phyloP scores from a whole-genome alignment of 345 rosid genomes.

The Pelargonium nanum region DNA sequence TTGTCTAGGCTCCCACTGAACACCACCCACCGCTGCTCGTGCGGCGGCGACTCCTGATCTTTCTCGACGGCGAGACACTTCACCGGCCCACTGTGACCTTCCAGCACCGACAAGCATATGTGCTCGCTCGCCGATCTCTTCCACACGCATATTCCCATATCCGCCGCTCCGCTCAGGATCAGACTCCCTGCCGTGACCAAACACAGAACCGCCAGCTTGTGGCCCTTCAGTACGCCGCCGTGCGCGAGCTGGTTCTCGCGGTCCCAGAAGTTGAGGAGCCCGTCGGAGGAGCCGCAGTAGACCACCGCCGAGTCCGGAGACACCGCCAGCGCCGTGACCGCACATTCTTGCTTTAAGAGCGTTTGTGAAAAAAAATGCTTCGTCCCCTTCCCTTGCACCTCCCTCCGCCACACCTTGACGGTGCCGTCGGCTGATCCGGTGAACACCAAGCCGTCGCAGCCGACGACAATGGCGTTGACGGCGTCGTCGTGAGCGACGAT shows the following conservation, averaged over 20 bases:
- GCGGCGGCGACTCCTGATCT: not conserved
- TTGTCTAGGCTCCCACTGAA: not conserved
- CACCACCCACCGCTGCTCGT: not conserved
- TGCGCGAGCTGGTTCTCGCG: not conserved
- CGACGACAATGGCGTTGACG: not conserved
- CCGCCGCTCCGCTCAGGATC: not conserved
- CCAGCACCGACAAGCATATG: not conserved
- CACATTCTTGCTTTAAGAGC: not conserved
- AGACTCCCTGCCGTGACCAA: not conserved
- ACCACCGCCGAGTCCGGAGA: not conserved
- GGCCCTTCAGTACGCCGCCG: not conserved
- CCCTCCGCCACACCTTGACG: not conserved
- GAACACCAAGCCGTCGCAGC: not conserved
- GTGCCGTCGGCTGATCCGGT: not conserved
- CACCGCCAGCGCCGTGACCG: not conserved
- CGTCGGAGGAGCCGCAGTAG: not conserved
- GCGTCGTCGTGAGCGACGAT: conserved; percentile 26
- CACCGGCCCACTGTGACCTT: not conserved
- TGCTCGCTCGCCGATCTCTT: not conserved
- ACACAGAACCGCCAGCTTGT: not conserved
- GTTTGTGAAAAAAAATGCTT: not conserved
- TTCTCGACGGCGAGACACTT: not conserved
- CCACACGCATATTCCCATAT: not conserved
- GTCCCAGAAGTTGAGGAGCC: not conserved
- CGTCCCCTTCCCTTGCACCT: not conserved